Evolutionary conservation across 2,329 filamentous ascomycete species (phyloP), one percentile per base, ranked within the genome.

Genomic region (Didymella pinodella): DNA sequence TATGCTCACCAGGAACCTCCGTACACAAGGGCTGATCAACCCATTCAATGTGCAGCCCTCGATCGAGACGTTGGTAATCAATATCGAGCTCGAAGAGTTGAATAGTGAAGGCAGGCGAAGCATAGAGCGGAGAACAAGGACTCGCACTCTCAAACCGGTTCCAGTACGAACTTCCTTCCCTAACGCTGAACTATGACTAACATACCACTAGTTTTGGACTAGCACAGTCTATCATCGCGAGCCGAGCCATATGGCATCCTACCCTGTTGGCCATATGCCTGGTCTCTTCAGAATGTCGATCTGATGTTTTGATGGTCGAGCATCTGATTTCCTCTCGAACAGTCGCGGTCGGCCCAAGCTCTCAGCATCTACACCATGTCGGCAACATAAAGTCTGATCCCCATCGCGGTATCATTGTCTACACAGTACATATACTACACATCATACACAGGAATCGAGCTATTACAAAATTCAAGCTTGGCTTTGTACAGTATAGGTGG

Each of bases 81-180:
- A 59, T 12, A 59, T 59, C 2, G 56, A 59, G 38, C 50, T 59
- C 4, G 56, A 59, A 47, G 46, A 50, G 11, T 18, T 59, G 44
- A 40, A 59, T 10, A 46, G 20, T 20, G 6, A 50, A 18, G 56
- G 56, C 4, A 54, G 46, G 16, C 46, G 50, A 14, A 59, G 34
- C 7, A 7, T 26, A 16, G 46, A 54, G 20, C 46, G n/a, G 12
- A 50, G 22, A 4, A 43, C 22, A 28, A 45, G 43, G 12, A 18
- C 20, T 8, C 16, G 18, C 4, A n/a, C 25, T 25, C n/a, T 46
- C 25, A 58, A 28, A 16, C 49, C 49, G 32, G 31, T 59, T 40
- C n/a, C 36, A 20, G 56, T 59, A 54, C 3, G 56, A n/a, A 16
- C 16, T 25, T 4, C 20, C 8, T 44, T 4, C 3, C 20, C 22